phyloP scores from a whole-genome alignment of 345 rosid species.

The Mallotus nudiflorus region DNA sequence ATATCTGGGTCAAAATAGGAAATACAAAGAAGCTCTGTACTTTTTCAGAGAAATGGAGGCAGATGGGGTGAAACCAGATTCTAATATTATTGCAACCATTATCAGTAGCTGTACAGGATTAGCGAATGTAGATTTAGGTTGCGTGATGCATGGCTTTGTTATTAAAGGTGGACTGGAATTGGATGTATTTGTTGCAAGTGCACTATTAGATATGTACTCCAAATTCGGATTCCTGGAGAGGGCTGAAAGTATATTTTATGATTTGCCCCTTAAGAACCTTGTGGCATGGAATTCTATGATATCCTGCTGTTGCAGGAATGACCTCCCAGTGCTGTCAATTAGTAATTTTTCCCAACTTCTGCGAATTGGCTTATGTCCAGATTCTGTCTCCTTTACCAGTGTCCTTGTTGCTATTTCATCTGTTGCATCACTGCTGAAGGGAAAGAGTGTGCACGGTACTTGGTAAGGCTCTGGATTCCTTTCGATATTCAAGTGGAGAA shows the following conservation, averaged over 20 bases:
- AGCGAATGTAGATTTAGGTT: slow-evolving; percentile 47
- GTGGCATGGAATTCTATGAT: slow-evolving; percentile 80
- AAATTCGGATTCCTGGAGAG: slow-evolving; percentile 57
- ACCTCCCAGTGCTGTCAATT: slow-evolving; percentile 57
- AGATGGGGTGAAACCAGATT: slow-evolving; percentile 55
- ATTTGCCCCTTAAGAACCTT: slow-evolving; percentile 51
- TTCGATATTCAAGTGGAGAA: slow-evolving; percentile 60
- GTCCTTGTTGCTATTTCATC: slow-evolving; percentile 70
- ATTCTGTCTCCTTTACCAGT: slow-evolving; percentile 62
- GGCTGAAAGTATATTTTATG: slow-evolving; percentile 52
- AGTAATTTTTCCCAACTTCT: slow-evolving; percentile 44
- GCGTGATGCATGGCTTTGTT: slow-evolving; percentile 52
- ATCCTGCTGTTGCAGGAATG: slow-evolving; percentile 64
- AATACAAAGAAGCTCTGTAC: slow-evolving; percentile 51
- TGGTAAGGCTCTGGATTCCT: slow-evolving; percentile 44
- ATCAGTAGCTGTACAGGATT: slow-evolving; percentile 54
- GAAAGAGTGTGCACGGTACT: slow-evolving; percentile 64
- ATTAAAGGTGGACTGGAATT: slow-evolving; percentile 50
- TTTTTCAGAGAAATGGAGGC: slow-evolving; percentile 48
- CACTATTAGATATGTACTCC: slow-evolving; percentile 78
- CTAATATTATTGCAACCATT: slow-evolving; percentile 58
- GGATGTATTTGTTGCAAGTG: slow-evolving; percentile 63
- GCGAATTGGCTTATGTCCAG: slow-evolving; percentile 48
- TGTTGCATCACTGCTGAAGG: slow-evolving; percentile 56
- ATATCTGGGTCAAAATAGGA: slow-evolving; percentile 68